Evolutionary conservation across 208 protist species (phyloP).

Genomic region (Naegleria gruberi): DNA sequence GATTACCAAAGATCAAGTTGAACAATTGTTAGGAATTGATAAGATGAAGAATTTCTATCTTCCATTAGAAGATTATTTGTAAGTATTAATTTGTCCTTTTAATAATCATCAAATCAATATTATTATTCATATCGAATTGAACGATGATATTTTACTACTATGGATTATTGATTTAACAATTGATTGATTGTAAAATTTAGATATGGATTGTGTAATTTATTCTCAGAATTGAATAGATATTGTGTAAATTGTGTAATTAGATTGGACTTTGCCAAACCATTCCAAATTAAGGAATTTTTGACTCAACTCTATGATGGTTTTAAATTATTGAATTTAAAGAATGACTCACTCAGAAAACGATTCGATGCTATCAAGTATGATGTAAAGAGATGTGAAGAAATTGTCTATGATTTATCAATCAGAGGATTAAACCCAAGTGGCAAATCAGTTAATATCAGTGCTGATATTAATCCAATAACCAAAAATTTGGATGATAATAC

Average conservation of each 20-base stretch:
- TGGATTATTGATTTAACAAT: no score
- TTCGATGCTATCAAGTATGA: conserved; percentile 48
- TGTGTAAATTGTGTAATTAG: conserved; percentile 47
- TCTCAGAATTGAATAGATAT: conserved; percentile 29
- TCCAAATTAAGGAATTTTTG: conserved; percentile 36
- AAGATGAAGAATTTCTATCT: neutral
- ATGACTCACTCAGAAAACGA: conserved; percentile 46
- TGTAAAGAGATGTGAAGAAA: conserved; percentile 49
- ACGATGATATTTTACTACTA: no score
- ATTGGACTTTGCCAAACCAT: conserved; percentile 41
- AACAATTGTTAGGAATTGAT: neutral
- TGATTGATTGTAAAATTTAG: neutral
- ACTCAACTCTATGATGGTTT: conserved; percentile 42
- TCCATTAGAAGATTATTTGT: conserved; percentile 7
- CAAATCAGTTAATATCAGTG: neutral
- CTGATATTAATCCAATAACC: neutral
- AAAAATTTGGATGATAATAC: neutral
- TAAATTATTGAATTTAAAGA: conserved; percentile 52
- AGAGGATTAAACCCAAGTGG: conserved; percentile 17
- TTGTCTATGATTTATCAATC: conserved; percentile 49
- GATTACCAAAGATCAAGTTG: neutral
- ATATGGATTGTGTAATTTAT: conserved; percentile 22
- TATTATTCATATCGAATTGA: no score
- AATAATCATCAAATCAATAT: no score
- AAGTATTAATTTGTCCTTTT: neutral